Percentiles rank a stretch among this genome's conserved stretches.
These are phyloP conservation scores for Ramaria rubella DNA, from an alignment of 768 basidiomycete species.

Conservation along the genomic window DNA sequence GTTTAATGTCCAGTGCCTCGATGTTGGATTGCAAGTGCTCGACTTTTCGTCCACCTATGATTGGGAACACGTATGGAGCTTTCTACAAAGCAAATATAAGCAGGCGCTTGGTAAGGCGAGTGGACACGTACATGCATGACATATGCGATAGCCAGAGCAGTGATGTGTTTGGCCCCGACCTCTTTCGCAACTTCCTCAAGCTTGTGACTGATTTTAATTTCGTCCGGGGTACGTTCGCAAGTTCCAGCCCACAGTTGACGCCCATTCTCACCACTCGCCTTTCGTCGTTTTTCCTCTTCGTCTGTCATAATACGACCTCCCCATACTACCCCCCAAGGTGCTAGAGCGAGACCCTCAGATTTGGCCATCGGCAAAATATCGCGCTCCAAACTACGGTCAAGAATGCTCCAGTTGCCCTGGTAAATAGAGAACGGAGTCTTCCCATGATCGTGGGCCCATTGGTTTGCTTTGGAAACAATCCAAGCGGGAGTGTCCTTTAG, in stretches of 20 bases:
- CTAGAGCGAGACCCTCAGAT: slow-evolving; percentile 25
- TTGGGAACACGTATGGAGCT: too few species aligned
- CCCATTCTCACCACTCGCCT: slow-evolving; percentile 18
- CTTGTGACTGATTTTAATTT: slow-evolving; percentile 28
- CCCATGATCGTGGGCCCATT: slow-evolving; percentile 28
- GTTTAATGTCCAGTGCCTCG: slow-evolving; percentile 7
- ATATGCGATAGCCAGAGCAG: slow-evolving; percentile 9
- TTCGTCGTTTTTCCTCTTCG: slow-evolving; percentile 16
- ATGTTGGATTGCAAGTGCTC: slow-evolving; percentile 12
- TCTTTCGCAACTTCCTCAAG: background rate
- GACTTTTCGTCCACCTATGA: background rate
- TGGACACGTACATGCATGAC: slow-evolving; percentile 2
- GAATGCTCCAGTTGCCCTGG: slow-evolving; percentile 24
- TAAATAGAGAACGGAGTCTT: slow-evolving; percentile 33
- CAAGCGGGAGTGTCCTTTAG: slow-evolving; percentile 23
- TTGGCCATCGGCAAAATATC: background rate
- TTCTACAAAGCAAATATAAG: slow-evolving; percentile 47
- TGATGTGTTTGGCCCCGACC: background rate
- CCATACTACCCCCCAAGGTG: slow-evolving; percentile 27
- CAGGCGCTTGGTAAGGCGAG: slow-evolving; percentile 19
- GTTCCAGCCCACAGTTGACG: slow-evolving; percentile 9
- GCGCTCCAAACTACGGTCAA: slow-evolving; percentile 30
- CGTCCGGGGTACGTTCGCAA: slow-evolving; percentile 11
- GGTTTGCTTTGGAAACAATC: slow-evolving; percentile 25
- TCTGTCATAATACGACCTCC: slow-evolving; percentile 24